Evolutionary conservation across 2,329 filamentous ascomycete species (phyloP), one percentile per base, ranked within the genome.

Genomic region (Claviceps pazoutovae): DNA sequence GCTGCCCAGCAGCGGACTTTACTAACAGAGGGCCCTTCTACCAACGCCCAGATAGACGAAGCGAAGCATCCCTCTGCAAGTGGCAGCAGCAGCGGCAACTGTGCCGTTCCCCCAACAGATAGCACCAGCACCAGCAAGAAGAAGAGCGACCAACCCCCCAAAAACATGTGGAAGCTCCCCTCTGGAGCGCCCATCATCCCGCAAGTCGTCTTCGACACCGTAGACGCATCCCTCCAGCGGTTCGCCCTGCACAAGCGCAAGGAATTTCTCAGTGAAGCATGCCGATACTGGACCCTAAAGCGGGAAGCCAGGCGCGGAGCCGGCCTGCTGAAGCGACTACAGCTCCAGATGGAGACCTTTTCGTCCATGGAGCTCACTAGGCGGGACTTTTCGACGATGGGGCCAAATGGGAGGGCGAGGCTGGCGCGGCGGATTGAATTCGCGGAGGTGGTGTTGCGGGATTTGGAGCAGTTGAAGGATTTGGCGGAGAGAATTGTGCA

Each of bases 281-380:
- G 91, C 70, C 89, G 88, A 59, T 98, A 97, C 68, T 98, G 93
- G 93, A 97, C 93, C 0, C 69, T 98, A 56, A 98, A 98, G 71
- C 82, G 93, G 52, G 93, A 98, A 66, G 87, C 91, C 55, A 82
- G 93, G 37, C 79, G 93, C 53, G 93, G 93, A 46, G 93, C 93
- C 34, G 88, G 93, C 4, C 74, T 98, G 51, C 76, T 98, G 54
- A 97, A 97, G 69, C 82, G 93, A 38, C 75, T 98, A 19, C 93
- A 98, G 65, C 71, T 97, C 53, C 90, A 96, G 66, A 86, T 96
- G 76, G 91, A 97, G 66, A 88, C 88, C 0, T 98, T 97, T 66
- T 91, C 91, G 6, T 95, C 89, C 0, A 95, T 96, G 85, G 93
- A 98, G 68, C 83, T 98, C 57, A 96, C 93, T 2, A 80, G 93